These are phyloP conservation scores for Dioscorea dumetorum DNA, from an alignment of 106 monocot genomes.

Conservation along the genomic window DNA sequence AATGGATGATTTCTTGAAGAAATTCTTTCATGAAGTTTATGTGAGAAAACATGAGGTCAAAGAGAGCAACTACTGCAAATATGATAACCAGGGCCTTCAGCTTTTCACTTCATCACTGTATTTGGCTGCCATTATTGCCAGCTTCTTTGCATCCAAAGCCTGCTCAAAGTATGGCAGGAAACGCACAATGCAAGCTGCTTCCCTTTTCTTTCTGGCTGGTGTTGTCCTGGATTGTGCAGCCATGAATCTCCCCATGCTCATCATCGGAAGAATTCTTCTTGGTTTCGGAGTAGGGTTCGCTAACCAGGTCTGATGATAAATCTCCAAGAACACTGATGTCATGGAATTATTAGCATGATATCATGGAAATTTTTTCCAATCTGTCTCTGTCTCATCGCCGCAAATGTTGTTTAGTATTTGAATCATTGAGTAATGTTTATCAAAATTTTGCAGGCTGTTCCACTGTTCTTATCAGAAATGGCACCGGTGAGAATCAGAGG, in stretches of 20 bases:
- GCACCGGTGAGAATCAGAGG: neutral
- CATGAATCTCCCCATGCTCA: constrained; percentile 32
- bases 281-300: constrained; percentile 48
- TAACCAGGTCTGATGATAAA: constrained; percentile 18
- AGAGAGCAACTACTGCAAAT: constrained; percentile 39
- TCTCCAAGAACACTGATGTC: too few relatives aligned
- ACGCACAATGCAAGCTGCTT: constrained; percentile 27
- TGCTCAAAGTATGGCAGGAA: constrained; percentile 23
- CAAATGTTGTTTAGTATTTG: too few relatives aligned
- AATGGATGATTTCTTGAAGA: constrained; percentile 48
- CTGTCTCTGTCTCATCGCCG: too few relatives aligned
- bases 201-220: constrained; percentile 44
- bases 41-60: constrained; percentile 20
- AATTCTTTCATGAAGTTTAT: constrained; percentile 44
- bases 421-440: too few relatives aligned
- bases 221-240: constrained; percentile 37
- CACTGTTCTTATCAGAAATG: neutral
- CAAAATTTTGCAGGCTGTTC: neutral
- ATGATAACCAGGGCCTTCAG: constrained; percentile 34
- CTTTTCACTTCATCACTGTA: constrained; percentile 51
- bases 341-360: too few relatives aligned
- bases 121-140: constrained; percentile 40
- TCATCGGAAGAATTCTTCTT: constrained; percentile 38
- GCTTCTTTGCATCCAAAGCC: constrained; percentile 29
- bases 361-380: too few relatives aligned